A percentile compares a stretch with the other conserved stretches of the same genome.
Conservation (phyloP, 106 monocot species). For the Dioscorea dumetorum region DNA sequence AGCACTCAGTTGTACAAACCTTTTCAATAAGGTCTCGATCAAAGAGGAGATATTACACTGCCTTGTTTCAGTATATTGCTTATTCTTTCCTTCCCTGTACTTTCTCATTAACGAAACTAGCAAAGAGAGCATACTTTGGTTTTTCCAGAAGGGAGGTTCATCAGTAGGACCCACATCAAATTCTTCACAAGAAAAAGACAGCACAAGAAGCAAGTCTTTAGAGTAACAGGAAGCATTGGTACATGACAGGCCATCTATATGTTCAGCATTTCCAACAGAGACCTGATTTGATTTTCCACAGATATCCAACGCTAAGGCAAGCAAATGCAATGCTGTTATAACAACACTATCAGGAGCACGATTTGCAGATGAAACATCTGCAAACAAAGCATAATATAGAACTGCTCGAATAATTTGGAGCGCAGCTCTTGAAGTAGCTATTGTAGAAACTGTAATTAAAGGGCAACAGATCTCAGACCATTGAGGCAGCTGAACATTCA, state of each 20-base stretch:
- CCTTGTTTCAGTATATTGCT: conserved; percentile 32
- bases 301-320: conserved; percentile 70
- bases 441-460: conserved; percentile 42
- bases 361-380: conserved; percentile 33
- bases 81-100: conserved; percentile 51
- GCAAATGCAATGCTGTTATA: conserved; percentile 75
- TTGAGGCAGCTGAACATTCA: conserved; percentile 64
- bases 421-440: conserved; percentile 63
- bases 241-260: background rate
- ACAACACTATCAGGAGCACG: conserved; percentile 85
- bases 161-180: conserved; percentile 19
- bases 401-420: conserved; percentile 60
- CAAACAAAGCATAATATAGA: conserved; percentile 63
- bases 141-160: conserved; percentile 22
- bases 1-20: conserved; percentile 53
- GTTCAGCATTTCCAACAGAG: background rate
- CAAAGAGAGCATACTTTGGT: conserved; percentile 68
- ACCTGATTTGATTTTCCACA: conserved; percentile 34
- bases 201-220: conserved; percentile 30
- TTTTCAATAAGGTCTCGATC: conserved; percentile 66
- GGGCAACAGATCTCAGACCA: conserved; percentile 66
- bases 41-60: conserved; percentile 51
- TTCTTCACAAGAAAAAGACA: conserved; percentile 49
- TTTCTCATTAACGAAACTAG: conserved; percentile 64
- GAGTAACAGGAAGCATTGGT: background rate